Evolutionary conservation across 345 rosid species (phyloP).

Genomic region (Brassica juncea): DNA sequence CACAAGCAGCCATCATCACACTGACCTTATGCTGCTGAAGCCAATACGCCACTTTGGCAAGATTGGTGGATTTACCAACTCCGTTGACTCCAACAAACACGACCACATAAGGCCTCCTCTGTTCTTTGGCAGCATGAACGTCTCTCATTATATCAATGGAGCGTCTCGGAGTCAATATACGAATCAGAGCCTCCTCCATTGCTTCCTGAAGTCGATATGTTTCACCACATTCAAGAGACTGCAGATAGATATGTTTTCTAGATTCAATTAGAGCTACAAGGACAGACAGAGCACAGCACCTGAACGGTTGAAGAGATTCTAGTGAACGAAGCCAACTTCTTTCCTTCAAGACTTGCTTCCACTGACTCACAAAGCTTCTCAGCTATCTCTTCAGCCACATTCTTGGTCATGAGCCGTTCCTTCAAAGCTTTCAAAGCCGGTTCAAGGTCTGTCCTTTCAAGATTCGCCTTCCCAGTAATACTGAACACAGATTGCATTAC

Average conservation of each 20-base stretch:
- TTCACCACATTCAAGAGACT: constrained; percentile 16
- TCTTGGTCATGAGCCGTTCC: constrained; percentile 99
- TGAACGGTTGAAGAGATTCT: constrained; percentile 96
- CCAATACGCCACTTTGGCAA: constrained; percentile 99
- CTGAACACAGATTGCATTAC: constrained; percentile 45
- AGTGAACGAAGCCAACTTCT: constrained; percentile 92
- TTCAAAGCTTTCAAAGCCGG: constrained; percentile 95
- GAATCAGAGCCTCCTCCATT: constrained; percentile 96
- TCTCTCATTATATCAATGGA: constrained; percentile 95
- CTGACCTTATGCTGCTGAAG: constrained; percentile 87
- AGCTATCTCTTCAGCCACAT: constrained; percentile 99
- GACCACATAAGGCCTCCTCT: constrained; percentile 82
- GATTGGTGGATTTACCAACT: constrained; percentile 97
- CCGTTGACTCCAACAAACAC: constrained; percentile 99
- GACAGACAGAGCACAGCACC: constrained; percentile 46
- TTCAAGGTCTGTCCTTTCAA: constrained; percentile 88
- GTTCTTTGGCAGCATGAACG: constrained; percentile 91
- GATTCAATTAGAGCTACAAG: background rate
- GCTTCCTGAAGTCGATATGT: constrained; percentile 62
- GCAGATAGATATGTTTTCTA: background rate
- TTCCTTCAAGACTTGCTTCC: constrained; percentile 93
- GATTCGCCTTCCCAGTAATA: constrained; percentile 95
- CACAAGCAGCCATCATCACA: constrained; percentile 99
- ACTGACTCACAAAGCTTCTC: constrained; percentile 99
- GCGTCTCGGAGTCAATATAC: constrained; percentile 94